phyloP scores from a whole-genome alignment of 176 grass and related monocot genomes.

The Triticum turgidum region DNA sequence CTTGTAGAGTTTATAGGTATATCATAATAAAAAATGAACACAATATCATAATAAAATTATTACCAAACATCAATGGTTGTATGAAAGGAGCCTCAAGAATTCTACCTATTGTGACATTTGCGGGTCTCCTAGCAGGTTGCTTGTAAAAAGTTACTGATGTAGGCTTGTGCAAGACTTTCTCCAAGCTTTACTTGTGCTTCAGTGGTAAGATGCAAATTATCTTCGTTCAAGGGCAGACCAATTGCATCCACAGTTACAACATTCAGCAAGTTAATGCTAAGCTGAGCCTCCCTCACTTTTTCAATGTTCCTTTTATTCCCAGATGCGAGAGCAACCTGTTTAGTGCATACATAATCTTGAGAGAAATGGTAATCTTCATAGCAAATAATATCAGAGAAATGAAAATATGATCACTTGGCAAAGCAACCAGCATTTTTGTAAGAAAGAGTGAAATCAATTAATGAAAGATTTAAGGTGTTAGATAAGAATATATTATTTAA shows the following conservation, averaged over 20 bases:
- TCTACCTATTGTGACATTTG: background rate
- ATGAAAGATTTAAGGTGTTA: background rate
- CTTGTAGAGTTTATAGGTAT: background rate
- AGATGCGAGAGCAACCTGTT: conserved; percentile 86
- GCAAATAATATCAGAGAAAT: background rate
- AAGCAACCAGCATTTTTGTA: background rate
- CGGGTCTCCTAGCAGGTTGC: conserved; percentile 27
- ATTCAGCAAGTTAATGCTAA: conserved; percentile 62
- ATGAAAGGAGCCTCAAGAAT: background rate
- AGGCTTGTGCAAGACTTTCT: conserved; percentile 73
- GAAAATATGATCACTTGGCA: background rate
- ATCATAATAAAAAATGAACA: background rate
- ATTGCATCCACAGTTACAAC: conserved; percentile 80
- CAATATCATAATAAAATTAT: background rate
- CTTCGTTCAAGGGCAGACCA: conserved; percentile 64
- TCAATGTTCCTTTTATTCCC: conserved; percentile 69
- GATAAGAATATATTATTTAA: background rate
- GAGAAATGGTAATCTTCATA: conserved; percentile 1
- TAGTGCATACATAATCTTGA: conserved; percentile 16
- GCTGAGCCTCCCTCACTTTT: conserved; percentile 70
- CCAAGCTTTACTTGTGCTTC: conserved; percentile 85
- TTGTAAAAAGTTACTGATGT: conserved; percentile 42
- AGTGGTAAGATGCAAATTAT: conserved; percentile 74
- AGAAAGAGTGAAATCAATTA: background rate
- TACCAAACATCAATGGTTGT: background rate